These are phyloP conservation scores for Saccharomyces mikatae DNA, from an alignment of 805 yeast genomes.

Conservation along the genomic window DNA sequence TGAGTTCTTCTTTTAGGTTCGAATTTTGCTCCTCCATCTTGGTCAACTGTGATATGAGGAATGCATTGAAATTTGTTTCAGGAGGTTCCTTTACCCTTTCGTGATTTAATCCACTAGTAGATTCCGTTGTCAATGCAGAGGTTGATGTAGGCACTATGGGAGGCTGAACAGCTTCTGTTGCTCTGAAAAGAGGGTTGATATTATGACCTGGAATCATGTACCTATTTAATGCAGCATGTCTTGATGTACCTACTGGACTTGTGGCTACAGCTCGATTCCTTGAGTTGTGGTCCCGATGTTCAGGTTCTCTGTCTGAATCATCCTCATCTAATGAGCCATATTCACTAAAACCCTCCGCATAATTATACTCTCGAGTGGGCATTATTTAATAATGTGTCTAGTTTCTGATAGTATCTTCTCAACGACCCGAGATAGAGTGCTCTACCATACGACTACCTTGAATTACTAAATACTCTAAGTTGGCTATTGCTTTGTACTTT, in stretches of 20 bases:
- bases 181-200: neutral
- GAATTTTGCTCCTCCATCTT: slow-evolving; percentile 20
- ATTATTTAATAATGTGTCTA: neutral
- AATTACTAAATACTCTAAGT: neutral
- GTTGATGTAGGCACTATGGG: neutral
- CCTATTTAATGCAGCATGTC: neutral
- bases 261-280: neutral
- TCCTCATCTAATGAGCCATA: neutral
- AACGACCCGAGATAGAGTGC: neutral
- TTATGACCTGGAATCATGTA: neutral
- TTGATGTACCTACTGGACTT: neutral
- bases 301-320: neutral
- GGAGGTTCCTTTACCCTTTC: neutral
- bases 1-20: slow-evolving; percentile 7
- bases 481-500: neutral
- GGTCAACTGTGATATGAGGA: slow-evolving; percentile 8
- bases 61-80: neutral
- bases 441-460: neutral
- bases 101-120: neutral
- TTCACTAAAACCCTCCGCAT: neutral
- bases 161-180: neutral
- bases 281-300: neutral
- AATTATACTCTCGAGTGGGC: neutral
- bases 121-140: neutral
- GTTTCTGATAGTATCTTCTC: neutral